Evolutionary conservation across 306 rosid genomes (phyloP), one percentile per base, ranked within the genome.

Genomic region (Prunus armeniaca): DNA sequence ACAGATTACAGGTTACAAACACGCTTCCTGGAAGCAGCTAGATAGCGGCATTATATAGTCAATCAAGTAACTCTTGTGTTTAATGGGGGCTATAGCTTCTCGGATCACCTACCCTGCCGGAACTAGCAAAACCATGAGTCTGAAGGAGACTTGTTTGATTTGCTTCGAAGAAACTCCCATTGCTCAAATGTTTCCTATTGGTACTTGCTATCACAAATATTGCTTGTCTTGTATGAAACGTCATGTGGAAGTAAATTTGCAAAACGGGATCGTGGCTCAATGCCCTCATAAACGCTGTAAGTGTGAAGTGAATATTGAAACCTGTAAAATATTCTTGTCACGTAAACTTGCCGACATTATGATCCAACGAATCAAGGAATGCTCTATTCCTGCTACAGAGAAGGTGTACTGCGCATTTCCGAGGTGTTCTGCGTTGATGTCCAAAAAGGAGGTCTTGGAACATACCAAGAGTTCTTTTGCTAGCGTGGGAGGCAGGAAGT

Each of bases 161-260:
- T 93, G 98, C 81, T 84, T 89, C 50, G 95, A 90, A 79, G 96
- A 89, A 68, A 74, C 76, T 56, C 86, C 82, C 71, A 71, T 28
- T 46, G 74, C 57, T 82, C 77, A 65, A 50, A 76, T 93, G 82
- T 85, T 91, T 76, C 81, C 87, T 0, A 79, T 87, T n/a, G 91
- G 85, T 85, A 87, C 81, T 52, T 93, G 98, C 73, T 64, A 73
- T 6, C 98, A 93, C 87, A 72, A 88, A 54, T 93, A 83, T 69
- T 89, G 97, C 86, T 79, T 86, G 67, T 84, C 96, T 24, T 93
- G 98, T 82, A 84, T 91, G 91, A 86, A 86, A 76, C 89, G 84
- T 72, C 91, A 92, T 69, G 88, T 88, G 58, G 93, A 90, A 78
- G 91, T 86, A 69, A 89, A 87, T 83, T 80, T 87, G 74, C 92